Evolutionary conservation across 148 eudicot species (phyloP), one percentile per base, ranked within the genome.

Genomic region (Camellia japonica): DNA sequence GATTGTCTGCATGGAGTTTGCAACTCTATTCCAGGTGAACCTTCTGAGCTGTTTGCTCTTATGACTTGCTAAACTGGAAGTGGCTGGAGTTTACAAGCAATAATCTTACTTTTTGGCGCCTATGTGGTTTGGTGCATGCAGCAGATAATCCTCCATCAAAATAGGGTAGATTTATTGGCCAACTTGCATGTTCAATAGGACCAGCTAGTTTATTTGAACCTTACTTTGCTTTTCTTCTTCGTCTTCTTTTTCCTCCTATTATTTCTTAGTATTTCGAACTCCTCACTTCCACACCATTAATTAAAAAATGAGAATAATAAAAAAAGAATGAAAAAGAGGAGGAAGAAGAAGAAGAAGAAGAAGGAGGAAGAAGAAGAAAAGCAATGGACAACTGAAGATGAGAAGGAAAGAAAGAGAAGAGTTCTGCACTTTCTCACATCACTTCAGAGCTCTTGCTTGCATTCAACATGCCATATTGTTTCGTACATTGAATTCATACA

Each of bases 11-110:
- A 73, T 77, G 77, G 97, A 96, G 85, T 92, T 96, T 84, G 99
- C 92, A 85, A 96, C 94, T 80, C 85, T 96, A 73, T 96, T 92
- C 85, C 98, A 93, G 98, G 99, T 93, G 84, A 71, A 23, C 66
- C 60, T 77, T 55, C 69, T 80, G 61, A 63, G 65, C 68, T 64
- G 20, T 41, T 72, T 71, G 74, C 55, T 30, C 7, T 71, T 46
- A 49, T 20, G 41, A 41, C 30, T 7, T 73, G 43, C 15, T 71
- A 41, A 78, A 30, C 74, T 44, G 51, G 16, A 47, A 18, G 44
- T 60, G 12, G 47, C 68, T 79, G 44, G 8, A 69, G 7, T 58
- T 78, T 16, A n/a, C 47, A 3, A 30, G 41, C 30, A 15, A 4
- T 20, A 23, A 77, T 30, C 5, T 65, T 66, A 23, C 49, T 14